Conservation (phyloP, 106 monocot genomes). For the Dendrobium chrysotoxum region DNA sequence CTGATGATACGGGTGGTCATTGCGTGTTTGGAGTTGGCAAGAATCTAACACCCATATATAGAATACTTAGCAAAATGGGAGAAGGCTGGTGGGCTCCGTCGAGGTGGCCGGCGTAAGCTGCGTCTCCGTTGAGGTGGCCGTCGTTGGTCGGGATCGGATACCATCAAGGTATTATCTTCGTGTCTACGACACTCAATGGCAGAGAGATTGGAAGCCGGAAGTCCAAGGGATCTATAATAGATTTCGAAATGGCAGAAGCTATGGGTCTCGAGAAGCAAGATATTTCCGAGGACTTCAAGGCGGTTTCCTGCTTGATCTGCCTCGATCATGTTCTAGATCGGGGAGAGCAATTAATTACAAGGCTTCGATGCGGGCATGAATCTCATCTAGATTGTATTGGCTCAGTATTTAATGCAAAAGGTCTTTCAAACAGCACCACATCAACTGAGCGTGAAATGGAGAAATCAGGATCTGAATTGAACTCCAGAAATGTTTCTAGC, state of each 20-base stretch:
- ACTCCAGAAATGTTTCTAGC: conserved; percentile 25
- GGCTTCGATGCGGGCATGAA: conserved; percentile 57
- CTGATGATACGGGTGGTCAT: conserved; percentile 91
- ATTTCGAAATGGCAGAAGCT: conserved; percentile 1
- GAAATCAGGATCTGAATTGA: conserved; percentile 15
- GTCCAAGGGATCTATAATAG: conserved; percentile 11
- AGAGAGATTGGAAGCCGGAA: neutral
- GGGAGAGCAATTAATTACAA: conserved; percentile 34
- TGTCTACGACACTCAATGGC: no score
- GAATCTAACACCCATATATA: conserved; percentile 73
- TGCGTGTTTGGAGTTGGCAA: conserved; percentile 80
- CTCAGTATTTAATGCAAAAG: no score
- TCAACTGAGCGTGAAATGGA: conserved; percentile 26
- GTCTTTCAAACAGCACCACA: conserved; percentile 14
- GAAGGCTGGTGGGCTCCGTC: conserved; percentile 99
- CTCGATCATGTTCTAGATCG: conserved; percentile 32
- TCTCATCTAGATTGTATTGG: conserved; percentile 65
- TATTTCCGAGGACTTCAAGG: conserved; percentile 5
- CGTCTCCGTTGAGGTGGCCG: no score
- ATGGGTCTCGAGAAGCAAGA: conserved; percentile 31
- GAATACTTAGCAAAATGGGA: conserved; percentile 92
- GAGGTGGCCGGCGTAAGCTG: no score
- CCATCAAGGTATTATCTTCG: no score
- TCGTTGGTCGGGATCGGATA: no score
- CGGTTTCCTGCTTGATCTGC: conserved; percentile 46